phyloP scores from a whole-genome alignment of 139 green algal species.

The Deuterostichococcus epilithicus region DNA sequence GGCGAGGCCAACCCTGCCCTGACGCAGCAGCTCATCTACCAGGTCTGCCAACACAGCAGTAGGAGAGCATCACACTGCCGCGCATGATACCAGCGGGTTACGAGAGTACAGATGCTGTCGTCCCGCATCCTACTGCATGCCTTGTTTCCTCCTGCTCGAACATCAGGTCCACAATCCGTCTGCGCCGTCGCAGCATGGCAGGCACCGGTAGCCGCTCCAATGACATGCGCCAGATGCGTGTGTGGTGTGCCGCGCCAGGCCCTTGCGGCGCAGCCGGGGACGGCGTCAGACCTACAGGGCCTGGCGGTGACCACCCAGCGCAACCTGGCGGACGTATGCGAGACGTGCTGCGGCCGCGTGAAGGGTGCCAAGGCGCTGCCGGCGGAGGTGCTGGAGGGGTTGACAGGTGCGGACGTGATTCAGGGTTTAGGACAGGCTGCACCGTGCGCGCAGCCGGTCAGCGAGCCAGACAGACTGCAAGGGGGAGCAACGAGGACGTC shows the following conservation, averaged over 20 bases:
- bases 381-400: slow-evolving; percentile 9
- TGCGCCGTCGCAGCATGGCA: too few species aligned
- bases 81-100: too few species aligned
- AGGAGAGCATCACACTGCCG: not conserved
- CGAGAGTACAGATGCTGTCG: too few species aligned
- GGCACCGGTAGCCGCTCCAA: too few species aligned
- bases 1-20: slow-evolving; percentile 45
- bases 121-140: too few species aligned
- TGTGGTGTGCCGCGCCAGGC: slow-evolving; percentile 6
- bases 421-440: too few species aligned
- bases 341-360: slow-evolving; percentile 8
- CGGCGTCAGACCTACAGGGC: slow-evolving; percentile 34
- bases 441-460: too few species aligned
- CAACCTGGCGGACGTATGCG: slow-evolving; percentile 62
- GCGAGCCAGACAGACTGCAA: too few species aligned
- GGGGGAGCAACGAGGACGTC: too few species aligned
- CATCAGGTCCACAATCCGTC: too few species aligned
- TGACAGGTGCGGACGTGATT: slow-evolving; percentile 31
- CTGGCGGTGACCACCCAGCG: slow-evolving; percentile 28
- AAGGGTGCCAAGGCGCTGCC: not conserved
- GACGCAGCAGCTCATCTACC: slow-evolving; percentile 34
- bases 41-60: slow-evolving; percentile 15
- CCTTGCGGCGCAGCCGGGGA: slow-evolving; percentile 58
- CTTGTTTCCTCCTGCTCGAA: too few species aligned
- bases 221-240: not conserved